phyloP scores from a whole-genome alignment of 2,329 filamentous ascomycete species.

The Ambrosiella beaveri region DNA sequence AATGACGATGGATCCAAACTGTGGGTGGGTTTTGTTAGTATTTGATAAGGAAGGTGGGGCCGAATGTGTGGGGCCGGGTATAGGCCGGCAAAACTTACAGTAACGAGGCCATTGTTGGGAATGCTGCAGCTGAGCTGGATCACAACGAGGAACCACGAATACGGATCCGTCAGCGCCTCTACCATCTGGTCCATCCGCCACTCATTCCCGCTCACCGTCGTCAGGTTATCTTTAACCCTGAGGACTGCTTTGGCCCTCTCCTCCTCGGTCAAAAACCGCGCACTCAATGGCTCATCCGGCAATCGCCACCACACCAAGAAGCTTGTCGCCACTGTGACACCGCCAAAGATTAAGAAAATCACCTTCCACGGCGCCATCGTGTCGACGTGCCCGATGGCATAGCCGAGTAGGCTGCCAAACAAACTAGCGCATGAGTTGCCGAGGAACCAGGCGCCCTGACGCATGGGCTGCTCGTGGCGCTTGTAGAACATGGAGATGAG shows the following conservation, averaged over 20 bases:
- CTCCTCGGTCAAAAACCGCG: conserved; percentile 16
- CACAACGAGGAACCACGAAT: conserved; percentile 17
- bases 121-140: conserved; percentile 17
- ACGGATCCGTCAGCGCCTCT: conserved; percentile 17
- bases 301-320: conserved; percentile 38
- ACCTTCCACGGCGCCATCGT: conserved; percentile 36
- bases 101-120: conserved; percentile 19
- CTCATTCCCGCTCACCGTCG: conserved; percentile 18
- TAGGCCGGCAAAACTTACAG: conserved; percentile 13
- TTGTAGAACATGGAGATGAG: conserved; percentile 17
- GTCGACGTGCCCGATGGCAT: conserved; percentile 16
- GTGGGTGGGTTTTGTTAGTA: not conserved
- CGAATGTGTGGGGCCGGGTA: not conserved
- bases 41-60: not conserved
- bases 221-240: conserved; percentile 17
- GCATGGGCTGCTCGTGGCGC: conserved; percentile 17
- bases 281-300: conserved; percentile 30
- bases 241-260: conserved; percentile 19
- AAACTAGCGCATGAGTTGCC: conserved; percentile 17
- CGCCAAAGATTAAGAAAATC: conserved; percentile 40
- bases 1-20: conserved; percentile 18
- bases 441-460: conserved; percentile 18
- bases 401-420: conserved; percentile 15
- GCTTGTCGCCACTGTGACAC: conserved; percentile 34
- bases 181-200: conserved; percentile 18